A percentile compares a stretch with the other conserved stretches of the same genome.
Conservation (phyloP, 495 filamentous ascomycete species). For the Letharia columbiana region DNA sequence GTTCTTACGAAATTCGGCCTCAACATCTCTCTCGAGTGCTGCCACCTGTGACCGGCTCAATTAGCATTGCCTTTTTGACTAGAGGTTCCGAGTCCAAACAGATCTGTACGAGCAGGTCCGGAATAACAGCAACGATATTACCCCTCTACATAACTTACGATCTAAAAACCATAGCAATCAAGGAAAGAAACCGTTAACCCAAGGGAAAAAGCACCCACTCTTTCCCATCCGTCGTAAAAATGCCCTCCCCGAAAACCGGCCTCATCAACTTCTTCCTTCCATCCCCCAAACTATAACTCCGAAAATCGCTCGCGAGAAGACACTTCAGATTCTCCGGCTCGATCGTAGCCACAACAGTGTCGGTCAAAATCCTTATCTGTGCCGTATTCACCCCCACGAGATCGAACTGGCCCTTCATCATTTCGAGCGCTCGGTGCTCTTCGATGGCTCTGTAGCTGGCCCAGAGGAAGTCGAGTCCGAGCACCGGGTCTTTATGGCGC, state of each 20-base stretch:
- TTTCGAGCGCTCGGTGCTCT: slow-evolving; percentile 31
- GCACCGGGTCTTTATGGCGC: slow-evolving; percentile 14
- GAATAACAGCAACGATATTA: background rate
- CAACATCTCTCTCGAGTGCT: slow-evolving; percentile 52
- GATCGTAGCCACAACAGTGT: slow-evolving; percentile 35
- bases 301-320: slow-evolving; percentile 51
- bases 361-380: slow-evolving; percentile 21
- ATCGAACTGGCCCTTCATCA: slow-evolving; percentile 24
- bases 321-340: slow-evolving; percentile 58
- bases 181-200: background rate
- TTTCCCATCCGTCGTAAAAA: slow-evolving; percentile 61
- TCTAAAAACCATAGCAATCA: background rate
- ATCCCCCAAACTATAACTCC: slow-evolving; percentile 51
- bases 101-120: background rate
- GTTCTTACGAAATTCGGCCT: slow-evolving; percentile 54
- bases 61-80: background rate
- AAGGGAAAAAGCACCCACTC: slow-evolving; percentile 8
- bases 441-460: slow-evolving; percentile 28
- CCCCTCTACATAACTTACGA: background rate
- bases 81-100: background rate
- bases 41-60: slow-evolving; percentile 39
- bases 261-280: slow-evolving; percentile 39
- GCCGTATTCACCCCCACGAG: slow-evolving; percentile 22
- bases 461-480: slow-evolving; percentile 26
- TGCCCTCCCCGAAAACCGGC: slow-evolving; percentile 56